These are phyloP conservation scores for Aspergillus clavatus DNA, from an alignment of 2,329 filamentous ascomycete genomes.

Conservation along the genomic window DNA sequence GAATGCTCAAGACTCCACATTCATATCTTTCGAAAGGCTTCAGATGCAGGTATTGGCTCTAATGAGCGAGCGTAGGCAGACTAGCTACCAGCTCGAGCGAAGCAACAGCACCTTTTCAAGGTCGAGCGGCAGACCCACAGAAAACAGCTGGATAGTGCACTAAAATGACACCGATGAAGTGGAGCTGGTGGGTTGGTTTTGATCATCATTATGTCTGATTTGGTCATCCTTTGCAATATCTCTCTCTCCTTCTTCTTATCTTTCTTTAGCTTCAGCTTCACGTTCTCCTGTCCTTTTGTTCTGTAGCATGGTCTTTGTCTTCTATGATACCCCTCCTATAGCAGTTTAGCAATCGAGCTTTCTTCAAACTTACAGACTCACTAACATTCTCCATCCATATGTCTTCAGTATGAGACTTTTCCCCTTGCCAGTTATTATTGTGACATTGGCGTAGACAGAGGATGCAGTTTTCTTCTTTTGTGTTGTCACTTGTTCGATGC, in stretches of 20 bases:
- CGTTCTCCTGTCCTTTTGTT: too few relatives aligned
- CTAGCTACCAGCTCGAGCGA: slow-evolving; percentile 13
- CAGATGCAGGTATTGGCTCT: slow-evolving; percentile 28
- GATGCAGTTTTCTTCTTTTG: slow-evolving; percentile 1
- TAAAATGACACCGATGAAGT: neutral
- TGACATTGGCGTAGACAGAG: neutral
- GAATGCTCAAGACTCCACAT: slow-evolving; percentile 37
- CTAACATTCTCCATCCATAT: too few relatives aligned
- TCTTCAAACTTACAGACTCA: too few relatives aligned
- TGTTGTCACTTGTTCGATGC: slow-evolving; percentile 1
- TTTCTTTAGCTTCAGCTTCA: too few relatives aligned
- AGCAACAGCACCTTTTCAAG: slow-evolving; percentile 6
- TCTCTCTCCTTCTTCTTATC: too few relatives aligned
- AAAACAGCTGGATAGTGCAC: neutral
- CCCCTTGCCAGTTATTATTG: too few relatives aligned
- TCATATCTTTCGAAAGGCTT: slow-evolving; percentile 38
- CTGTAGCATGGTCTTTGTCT: too few relatives aligned
- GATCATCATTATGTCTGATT: too few relatives aligned
- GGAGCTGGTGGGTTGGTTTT: neutral
- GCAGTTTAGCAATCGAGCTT: too few relatives aligned
- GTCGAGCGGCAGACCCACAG: slow-evolving; percentile 1
- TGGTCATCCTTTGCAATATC: too few relatives aligned
- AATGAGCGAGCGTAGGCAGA: slow-evolving; percentile 31
- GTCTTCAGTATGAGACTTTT: too few relatives aligned
- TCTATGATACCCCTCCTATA: too few relatives aligned